A percentile compares a stretch with the other conserved stretches of the same genome.
phyloP scores from a whole-genome alignment of 2,329 filamentous ascomycete genomes.

The Pleoardoris graminearum region DNA sequence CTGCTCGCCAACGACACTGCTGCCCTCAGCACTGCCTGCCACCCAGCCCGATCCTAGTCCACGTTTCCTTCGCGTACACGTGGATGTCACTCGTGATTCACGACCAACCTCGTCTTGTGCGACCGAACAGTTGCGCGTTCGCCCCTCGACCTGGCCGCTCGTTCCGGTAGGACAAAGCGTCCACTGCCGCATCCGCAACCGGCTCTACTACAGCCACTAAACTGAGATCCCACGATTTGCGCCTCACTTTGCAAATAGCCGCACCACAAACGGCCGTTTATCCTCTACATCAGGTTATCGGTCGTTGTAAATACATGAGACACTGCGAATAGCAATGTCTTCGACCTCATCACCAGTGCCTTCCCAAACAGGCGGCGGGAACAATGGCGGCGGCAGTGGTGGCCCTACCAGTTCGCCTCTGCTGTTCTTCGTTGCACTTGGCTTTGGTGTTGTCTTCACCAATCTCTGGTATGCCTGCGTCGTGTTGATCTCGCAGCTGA shows the following conservation, averaged over 20 bases:
- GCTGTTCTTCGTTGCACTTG: conserved; percentile 91
- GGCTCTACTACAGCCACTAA: conserved; percentile 9
- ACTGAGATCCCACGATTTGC: conserved; percentile 10
- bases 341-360: conserved; percentile 16
- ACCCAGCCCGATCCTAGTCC: conserved; percentile 1
- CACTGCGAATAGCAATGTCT: conserved; percentile 24
- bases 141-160: conserved; percentile 7
- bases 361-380: conserved; percentile 9
- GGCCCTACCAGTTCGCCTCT: conserved; percentile 72
- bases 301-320: conserved; percentile 24
- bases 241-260: conserved; percentile 14
- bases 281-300: neutral
- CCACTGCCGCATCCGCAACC: conserved; percentile 14
- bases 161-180: conserved; percentile 17
- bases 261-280: conserved; percentile 3
- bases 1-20: conserved; percentile 29
- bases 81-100: neutral
- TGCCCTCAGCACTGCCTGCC: conserved; percentile 27
- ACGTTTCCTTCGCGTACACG: neutral
- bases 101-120: neutral
- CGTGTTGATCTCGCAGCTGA: neutral
- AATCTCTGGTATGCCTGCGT: conserved; percentile 83
- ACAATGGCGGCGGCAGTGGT: conserved; percentile 35
- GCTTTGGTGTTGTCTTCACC: conserved; percentile 97
- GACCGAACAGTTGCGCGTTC: neutral